Percentiles rank a stretch among this genome's conserved stretches.
Evolutionary conservation across 768 basidiomycete genomes (phyloP).

Genomic region (Psilocybe sp.): DNA sequence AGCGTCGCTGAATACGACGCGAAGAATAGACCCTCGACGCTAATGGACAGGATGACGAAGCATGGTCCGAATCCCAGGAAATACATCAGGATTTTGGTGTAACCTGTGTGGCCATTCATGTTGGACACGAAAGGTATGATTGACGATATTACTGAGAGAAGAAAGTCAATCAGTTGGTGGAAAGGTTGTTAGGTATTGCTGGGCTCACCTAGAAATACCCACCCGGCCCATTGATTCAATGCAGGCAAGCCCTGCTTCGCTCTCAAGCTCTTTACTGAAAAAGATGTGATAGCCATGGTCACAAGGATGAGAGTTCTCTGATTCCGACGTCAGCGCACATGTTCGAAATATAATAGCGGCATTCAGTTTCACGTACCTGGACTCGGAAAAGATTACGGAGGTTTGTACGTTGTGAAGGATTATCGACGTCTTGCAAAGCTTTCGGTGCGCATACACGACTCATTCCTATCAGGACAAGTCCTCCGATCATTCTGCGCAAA

Average conservation of each 20-base stretch:
- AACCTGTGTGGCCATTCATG: constrained; percentile 32
- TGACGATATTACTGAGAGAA: constrained; percentile 42
- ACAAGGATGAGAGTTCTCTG: constrained; percentile 44
- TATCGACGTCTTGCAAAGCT: constrained; percentile 4
- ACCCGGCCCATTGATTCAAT: constrained; percentile 58
- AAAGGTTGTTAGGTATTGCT: background rate
- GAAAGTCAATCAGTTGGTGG: background rate
- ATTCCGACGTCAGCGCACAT: no score
- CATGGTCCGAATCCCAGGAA: constrained; percentile 74
- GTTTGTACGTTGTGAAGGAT: background rate
- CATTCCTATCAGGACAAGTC: constrained; percentile 35
- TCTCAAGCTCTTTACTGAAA: constrained; percentile 59
- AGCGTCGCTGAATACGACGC: constrained; percentile 63
- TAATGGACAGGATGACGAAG: constrained; percentile 80
- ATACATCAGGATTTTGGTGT: constrained; percentile 54
- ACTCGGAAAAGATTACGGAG: constrained; percentile 14
- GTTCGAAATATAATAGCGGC: no score
- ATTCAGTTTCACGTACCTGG: constrained; percentile 21
- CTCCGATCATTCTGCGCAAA: constrained; percentile 42
- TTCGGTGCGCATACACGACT: constrained; percentile 5
- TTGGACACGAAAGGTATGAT: constrained; percentile 45
- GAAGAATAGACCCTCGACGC: constrained; percentile 80
- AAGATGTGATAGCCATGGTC: constrained; percentile 51
- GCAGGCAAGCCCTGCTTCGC: constrained; percentile 65
- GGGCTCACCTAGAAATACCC: constrained; percentile 59